A percentile compares a stretch with the other conserved stretches of the same genome.
phyloP scores from a whole-genome alignment of 768 basidiomycete genomes.

The Lenzites betulinus region DNA sequence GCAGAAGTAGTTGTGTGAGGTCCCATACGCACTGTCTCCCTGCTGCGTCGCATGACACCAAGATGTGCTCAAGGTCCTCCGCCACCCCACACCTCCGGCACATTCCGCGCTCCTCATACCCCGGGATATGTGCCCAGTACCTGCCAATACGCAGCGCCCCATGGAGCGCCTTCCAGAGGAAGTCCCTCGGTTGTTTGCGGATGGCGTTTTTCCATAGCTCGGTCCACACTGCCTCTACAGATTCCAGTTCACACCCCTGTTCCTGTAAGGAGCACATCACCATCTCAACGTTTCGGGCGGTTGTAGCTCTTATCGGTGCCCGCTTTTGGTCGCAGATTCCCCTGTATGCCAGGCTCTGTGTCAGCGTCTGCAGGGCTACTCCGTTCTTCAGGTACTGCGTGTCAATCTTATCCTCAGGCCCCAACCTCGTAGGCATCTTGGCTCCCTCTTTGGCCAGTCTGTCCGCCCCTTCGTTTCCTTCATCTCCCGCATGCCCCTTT shows the following conservation, averaged over 20 bases:
- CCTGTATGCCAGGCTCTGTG: too few relatives aligned
- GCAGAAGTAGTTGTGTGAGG: too few relatives aligned
- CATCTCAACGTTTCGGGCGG: too few relatives aligned
- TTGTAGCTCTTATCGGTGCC: too few relatives aligned
- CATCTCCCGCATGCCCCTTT: constrained; percentile 8
- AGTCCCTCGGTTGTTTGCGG: not conserved
- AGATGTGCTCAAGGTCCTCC: constrained; percentile 28
- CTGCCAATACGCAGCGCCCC: not conserved
- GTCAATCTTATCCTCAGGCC: not conserved
- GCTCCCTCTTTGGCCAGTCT: not conserved
- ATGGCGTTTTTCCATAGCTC: not conserved
- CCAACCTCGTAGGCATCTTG: not conserved
- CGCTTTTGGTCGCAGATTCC: too few relatives aligned
- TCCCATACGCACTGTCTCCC: constrained; percentile 14
- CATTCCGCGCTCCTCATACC: constrained; percentile 1
- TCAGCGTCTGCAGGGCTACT: not conserved
- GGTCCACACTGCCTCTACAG: not conserved
- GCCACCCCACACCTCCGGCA: constrained; percentile 18
- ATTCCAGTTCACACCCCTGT: not conserved
- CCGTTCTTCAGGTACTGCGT: not conserved
- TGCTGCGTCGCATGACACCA: constrained; percentile 13
- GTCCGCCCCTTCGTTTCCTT: constrained; percentile 16
- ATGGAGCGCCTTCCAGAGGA: constrained; percentile 16
- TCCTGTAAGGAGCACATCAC: not conserved
- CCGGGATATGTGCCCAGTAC: constrained; percentile 23